Evolutionary conservation across 306 rosid genomes (phyloP).

Genomic region (Oxytropis ochrocephala): DNA sequence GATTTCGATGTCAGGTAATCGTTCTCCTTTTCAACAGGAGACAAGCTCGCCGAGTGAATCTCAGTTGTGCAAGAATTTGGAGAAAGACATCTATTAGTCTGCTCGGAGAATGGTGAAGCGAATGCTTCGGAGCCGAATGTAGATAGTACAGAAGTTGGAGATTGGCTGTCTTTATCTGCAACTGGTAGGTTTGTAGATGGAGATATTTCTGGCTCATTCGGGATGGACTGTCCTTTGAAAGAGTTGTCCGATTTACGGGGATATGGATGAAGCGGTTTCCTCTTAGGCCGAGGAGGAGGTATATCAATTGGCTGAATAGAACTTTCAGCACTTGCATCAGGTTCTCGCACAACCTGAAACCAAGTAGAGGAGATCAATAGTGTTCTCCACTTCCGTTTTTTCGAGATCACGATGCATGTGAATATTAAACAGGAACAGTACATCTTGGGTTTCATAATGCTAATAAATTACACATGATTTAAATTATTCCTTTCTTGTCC

Average conservation of each 20-base stretch:
- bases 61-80: slow-evolving; percentile 65
- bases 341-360: slow-evolving; percentile 68
- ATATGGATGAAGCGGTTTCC: slow-evolving; percentile 91
- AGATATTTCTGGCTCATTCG: slow-evolving; percentile 48
- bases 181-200: slow-evolving; percentile 40
- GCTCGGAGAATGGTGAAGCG: slow-evolving; percentile 49
- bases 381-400: too few species aligned
- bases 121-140: slow-evolving; percentile 52
- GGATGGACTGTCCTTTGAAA: slow-evolving; percentile 29
- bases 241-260: slow-evolving; percentile 65
- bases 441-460: too few species aligned
- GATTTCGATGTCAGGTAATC: slow-evolving; percentile 39
- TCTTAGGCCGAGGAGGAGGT: slow-evolving; percentile 97
- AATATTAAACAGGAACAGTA: too few species aligned
- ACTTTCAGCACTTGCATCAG: slow-evolving; percentile 48
- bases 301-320: slow-evolving; percentile 59
- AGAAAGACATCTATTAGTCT: slow-evolving; percentile 48
- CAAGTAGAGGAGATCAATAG: too few species aligned
- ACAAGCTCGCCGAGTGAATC: slow-evolving; percentile 35
- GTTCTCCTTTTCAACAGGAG: slow-evolving; percentile 49
- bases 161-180: slow-evolving; percentile 48
- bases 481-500: background rate
- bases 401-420: too few species aligned
- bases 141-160: slow-evolving; percentile 74
- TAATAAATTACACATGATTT: background rate